Evolutionary conservation across 805 yeast species (phyloP), one percentile per base, ranked within the genome.

Genomic region (Ogataea methylovora): DNA sequence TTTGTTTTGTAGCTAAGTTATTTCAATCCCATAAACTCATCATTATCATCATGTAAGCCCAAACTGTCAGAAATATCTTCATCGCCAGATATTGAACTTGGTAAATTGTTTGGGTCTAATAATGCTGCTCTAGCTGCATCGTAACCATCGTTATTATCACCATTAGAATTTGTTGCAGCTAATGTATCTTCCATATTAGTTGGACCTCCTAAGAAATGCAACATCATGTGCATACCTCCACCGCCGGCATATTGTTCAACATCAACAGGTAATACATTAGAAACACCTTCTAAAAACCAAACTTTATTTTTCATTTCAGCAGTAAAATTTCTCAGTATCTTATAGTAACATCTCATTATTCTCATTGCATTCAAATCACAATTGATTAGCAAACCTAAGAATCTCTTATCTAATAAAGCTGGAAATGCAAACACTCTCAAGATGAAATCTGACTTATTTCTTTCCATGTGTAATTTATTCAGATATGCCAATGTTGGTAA

Each of bases 251-350:
- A 83, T 48, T 82, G 86, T 46, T 88, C 96, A 35, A 85, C 94
- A 55, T 87, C 95, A 9, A 80, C 94, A 0, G 96, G 96, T 31
- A 88, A 65, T 1, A 87, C 94, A 35, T 79, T 76, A 5, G 92
- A 75, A 2, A 86, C 92, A 4, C 97, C 97, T 57, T 88, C 95
- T 42, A 88, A 65, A 46, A 88, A 87, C 97, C 97, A 88, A 13
- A 88, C 94, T 46, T 74, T 74, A 48, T 87, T 92, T 54, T 83
- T 84, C 82, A 84, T 81, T 49, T 84, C 94, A 24, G 79, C 75
- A 0, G 94, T 84, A 55, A 83, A 88, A 12, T 81, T 77, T 44
- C 95, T 65, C 31, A 88, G 68, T 38, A 88, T 61, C 36, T 83
- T 77, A 61, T 88, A 88, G 63, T 88, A 88, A 36, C 84, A 80